phyloP scores from a whole-genome alignment of 2,329 filamentous ascomycete genomes.

The Samsoniella hepiali region DNA sequence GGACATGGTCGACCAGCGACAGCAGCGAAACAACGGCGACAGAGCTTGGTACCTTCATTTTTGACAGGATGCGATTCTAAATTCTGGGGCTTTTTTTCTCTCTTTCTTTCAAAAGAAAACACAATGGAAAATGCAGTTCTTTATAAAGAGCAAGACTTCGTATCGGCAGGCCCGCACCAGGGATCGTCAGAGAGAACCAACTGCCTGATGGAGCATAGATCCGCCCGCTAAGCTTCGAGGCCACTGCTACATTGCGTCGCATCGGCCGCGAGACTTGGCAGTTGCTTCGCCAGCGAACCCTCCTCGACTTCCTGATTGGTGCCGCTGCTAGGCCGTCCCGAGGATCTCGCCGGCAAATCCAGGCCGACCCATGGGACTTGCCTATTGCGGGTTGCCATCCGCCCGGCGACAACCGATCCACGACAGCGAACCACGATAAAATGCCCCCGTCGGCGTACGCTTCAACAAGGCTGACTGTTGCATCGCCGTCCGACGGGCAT shows the following conservation, averaged over 20 bases:
- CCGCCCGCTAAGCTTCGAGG: neutral
- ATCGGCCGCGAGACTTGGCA: neutral
- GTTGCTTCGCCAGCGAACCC: neutral
- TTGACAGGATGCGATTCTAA: neutral
- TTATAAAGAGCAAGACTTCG: neutral
- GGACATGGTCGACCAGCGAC: conserved; percentile 13
- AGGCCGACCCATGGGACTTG: conserved; percentile 2
- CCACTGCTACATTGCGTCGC: conserved; percentile 3
- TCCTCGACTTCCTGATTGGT: conserved; percentile 4
- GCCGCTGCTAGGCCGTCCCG: neutral
- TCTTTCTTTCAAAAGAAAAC: neutral
- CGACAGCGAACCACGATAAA: neutral
- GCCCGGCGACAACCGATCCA: neutral
- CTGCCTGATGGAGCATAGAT: conserved; percentile 15
- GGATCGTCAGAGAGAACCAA: conserved; percentile 3
- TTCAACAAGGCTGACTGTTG: no score
- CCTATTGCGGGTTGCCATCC: neutral
- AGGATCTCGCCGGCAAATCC: conserved; percentile 7
- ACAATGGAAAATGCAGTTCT: neutral
- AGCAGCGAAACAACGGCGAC: conserved; percentile 10
- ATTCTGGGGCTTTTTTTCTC: neutral
- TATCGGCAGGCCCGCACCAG: neutral
- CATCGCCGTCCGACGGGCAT: no score
- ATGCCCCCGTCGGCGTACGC: neutral
- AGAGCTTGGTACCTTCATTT: conserved; percentile 12